These are phyloP conservation scores for Neobulgaria alba DNA, from an alignment of 2,329 filamentous ascomycete genomes.

Conservation along the genomic window DNA sequence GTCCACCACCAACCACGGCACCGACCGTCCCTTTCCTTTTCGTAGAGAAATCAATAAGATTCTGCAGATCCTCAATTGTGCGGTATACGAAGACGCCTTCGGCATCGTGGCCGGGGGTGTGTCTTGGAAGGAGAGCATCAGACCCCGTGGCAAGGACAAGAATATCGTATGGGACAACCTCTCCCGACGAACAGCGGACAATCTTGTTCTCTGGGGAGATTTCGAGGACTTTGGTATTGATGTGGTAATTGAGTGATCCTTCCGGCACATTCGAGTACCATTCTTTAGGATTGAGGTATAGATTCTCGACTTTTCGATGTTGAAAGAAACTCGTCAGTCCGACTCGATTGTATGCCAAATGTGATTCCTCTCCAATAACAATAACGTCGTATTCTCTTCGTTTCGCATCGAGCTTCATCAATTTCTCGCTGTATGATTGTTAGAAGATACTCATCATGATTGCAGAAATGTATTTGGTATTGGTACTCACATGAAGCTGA, in stretches of 20 bases:
- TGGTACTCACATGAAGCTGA: slow-evolving; percentile 69
- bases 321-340: slow-evolving; percentile 85
- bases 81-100: slow-evolving; percentile 84
- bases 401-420: slow-evolving; percentile 75
- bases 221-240: slow-evolving; percentile 65
- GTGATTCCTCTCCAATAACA: slow-evolving; percentile 79
- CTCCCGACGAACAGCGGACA: slow-evolving; percentile 62
- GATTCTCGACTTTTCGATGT: slow-evolving; percentile 72
- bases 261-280: slow-evolving; percentile 45
- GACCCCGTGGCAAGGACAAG: slow-evolving; percentile 82
- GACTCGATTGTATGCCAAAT: slow-evolving; percentile 86
- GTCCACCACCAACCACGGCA: slow-evolving; percentile 72
- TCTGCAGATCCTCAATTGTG: slow-evolving; percentile 72
- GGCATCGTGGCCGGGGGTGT: slow-evolving; percentile 70
- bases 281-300: slow-evolving; percentile 79
- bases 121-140: slow-evolving; percentile 59
- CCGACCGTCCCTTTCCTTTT: slow-evolving; percentile 59
- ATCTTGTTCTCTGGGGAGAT: slow-evolving; percentile 56
- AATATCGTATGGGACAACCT: slow-evolving; percentile 65
- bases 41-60: slow-evolving; percentile 65
- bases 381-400: slow-evolving; percentile 69
- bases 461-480: not conserved
- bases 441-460: not conserved
- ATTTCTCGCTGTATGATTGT: slow-evolving; percentile 60
- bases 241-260: slow-evolving; percentile 62